phyloP scores from a whole-genome alignment of 495 filamentous ascomycete species.

The Hyaloscypha hepaticicola region DNA sequence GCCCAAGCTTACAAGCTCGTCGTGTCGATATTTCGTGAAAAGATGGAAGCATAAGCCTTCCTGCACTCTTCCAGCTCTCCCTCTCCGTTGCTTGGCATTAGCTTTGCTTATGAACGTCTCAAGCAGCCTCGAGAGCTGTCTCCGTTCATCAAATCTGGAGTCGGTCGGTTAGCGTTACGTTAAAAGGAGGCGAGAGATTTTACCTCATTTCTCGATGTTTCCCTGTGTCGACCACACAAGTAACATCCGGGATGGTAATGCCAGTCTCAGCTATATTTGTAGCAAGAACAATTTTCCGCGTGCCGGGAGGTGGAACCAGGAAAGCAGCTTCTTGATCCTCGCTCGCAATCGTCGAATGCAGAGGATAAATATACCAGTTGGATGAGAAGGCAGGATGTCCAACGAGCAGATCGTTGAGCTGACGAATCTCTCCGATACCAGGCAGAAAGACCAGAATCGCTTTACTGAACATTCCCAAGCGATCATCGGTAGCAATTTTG shows the following conservation, averaged over 20 bases:
- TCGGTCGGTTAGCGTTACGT: not conserved
- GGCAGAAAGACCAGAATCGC: constrained; percentile 94
- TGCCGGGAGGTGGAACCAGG: constrained; percentile 73
- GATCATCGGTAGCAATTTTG: constrained; percentile 64
- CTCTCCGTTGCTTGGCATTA: constrained; percentile 91
- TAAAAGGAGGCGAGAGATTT: not conserved
- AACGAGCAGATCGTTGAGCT: constrained; percentile 76
- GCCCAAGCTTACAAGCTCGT: constrained; percentile 40
- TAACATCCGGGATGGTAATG: constrained; percentile 96
- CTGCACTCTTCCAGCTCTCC: constrained; percentile 93
- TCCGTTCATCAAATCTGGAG: constrained; percentile 73
- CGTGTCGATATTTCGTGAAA: constrained; percentile 85
- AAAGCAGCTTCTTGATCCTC: constrained; percentile 96
- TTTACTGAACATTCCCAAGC: constrained; percentile 71
- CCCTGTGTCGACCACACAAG: constrained; percentile 90
- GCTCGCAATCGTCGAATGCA: constrained; percentile 93
- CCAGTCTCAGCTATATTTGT: constrained; percentile 98
- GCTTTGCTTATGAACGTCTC: constrained; percentile 92
- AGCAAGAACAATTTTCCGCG: constrained; percentile 87
- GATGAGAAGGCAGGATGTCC: constrained; percentile 66
- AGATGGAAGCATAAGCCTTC: constrained; percentile 93
- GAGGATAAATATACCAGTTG: constrained; percentile 76
- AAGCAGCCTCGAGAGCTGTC: constrained; percentile 84
- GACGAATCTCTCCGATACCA: constrained; percentile 89
- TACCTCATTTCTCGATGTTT: constrained; percentile 90